Evolutionary conservation across 1,139 yeast genomes (phyloP).

Genomic region (Saccharomycopsis hybrid): DNA sequence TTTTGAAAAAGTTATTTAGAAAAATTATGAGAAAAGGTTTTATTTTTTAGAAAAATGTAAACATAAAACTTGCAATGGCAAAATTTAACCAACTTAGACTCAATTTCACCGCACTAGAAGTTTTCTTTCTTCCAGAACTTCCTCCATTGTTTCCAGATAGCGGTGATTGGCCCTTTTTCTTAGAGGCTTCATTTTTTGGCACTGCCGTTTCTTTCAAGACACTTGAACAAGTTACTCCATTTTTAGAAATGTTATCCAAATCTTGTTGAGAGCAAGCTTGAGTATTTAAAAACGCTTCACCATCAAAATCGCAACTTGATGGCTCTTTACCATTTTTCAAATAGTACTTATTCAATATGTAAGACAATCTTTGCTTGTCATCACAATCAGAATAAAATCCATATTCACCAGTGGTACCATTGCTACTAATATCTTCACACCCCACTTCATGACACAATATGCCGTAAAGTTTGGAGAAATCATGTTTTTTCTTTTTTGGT

Average conservation of each 20-base stretch:
- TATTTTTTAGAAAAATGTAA: too few relatives aligned
- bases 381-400: slow-evolving; percentile 65
- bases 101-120: not conserved
- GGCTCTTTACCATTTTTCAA: slow-evolving; percentile 36
- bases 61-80: too few relatives aligned
- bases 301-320: slow-evolving; percentile 61
- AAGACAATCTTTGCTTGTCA: slow-evolving; percentile 55
- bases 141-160: not conserved
- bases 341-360: slow-evolving; percentile 61
- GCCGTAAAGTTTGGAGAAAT: slow-evolving; percentile 51
- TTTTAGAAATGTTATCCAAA: slow-evolving; percentile 13
- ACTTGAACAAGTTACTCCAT: slow-evolving; percentile 9
- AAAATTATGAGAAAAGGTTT: too few relatives aligned
- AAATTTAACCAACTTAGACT: too few relatives aligned
- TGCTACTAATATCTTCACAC: slow-evolving; percentile 49
- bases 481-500: slow-evolving; percentile 41
- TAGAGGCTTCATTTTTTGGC: not conserved
- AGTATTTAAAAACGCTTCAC: slow-evolving; percentile 27
- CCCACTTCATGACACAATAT: slow-evolving; percentile 47
- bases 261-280: slow-evolving; percentile 6
- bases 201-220: slow-evolving; percentile 3
- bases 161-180: not conserved
- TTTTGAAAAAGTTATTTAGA: too few relatives aligned
- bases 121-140: not conserved
- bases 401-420: slow-evolving; percentile 56